phyloP scores from a whole-genome alignment of 1,284 basidiomycete genomes.

The Microbotryum silenes-acaulis region DNA sequence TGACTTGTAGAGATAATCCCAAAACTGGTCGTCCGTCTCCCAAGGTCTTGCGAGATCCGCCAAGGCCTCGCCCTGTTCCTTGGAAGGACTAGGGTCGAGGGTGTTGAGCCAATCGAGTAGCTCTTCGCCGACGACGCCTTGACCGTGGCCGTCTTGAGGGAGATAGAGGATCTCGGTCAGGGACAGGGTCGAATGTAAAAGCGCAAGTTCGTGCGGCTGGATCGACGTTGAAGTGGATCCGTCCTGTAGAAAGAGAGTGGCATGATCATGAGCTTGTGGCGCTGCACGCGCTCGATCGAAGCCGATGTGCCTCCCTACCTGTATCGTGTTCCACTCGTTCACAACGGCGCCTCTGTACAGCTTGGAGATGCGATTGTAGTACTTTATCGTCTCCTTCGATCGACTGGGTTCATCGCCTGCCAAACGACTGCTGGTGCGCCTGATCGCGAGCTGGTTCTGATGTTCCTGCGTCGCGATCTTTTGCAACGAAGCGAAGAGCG shows the following conservation, averaged over 20 bases:
- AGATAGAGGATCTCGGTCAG: slow-evolving; percentile 81
- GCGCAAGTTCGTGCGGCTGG: slow-evolving; percentile 45
- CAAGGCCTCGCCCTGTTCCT: slow-evolving; percentile 71
- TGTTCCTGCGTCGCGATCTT: too few relatives aligned
- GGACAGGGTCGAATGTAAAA: slow-evolving; percentile 67
- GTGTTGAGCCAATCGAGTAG: slow-evolving; percentile 93
- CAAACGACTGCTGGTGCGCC: too few relatives aligned
- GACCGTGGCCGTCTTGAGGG: slow-evolving; percentile 69
- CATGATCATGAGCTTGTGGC: too few relatives aligned
- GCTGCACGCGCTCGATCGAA: too few relatives aligned
- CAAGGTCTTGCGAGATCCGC: slow-evolving; percentile 66
- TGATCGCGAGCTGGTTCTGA: too few relatives aligned
- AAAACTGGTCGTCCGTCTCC: slow-evolving; percentile 68
- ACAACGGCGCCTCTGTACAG: slow-evolving; percentile 21
- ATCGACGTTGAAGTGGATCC: neutral
- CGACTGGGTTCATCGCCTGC: too few relatives aligned
- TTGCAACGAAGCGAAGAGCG: too few relatives aligned
- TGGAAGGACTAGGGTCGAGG: slow-evolving; percentile 65
- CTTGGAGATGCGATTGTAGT: slow-evolving; percentile 17
- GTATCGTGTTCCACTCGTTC: slow-evolving; percentile 13
- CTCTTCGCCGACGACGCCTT: slow-evolving; percentile 85
- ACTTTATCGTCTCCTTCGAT: slow-evolving; percentile 8
- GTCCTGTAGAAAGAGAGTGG: slow-evolving; percentile 1
- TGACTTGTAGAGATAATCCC: slow-evolving; percentile 69
- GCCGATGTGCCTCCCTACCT: slow-evolving; percentile 1